Conservation (phyloP, 2,329 filamentous ascomycete genomes). For the Clonostachys rosea region DNA sequence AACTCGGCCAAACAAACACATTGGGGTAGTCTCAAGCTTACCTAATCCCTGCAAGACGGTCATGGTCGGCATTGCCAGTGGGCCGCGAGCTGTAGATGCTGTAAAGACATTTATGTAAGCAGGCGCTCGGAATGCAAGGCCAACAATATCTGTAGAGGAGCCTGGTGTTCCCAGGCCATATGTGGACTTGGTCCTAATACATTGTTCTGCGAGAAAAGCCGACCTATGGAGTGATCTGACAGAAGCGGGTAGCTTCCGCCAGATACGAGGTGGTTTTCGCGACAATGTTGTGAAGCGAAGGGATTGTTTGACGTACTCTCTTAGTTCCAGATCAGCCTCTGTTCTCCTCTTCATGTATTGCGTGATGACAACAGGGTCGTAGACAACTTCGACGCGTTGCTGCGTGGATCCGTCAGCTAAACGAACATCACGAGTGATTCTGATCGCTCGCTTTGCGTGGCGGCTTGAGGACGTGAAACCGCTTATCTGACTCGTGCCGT, state of each 20-base stretch:
- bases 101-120: slow-evolving; percentile 32
- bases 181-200: not conserved
- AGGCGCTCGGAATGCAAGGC: slow-evolving; percentile 22
- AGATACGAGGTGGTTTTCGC: slow-evolving; percentile 5
- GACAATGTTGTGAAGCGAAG: slow-evolving; percentile 3
- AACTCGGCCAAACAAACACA: not conserved
- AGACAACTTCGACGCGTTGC: slow-evolving; percentile 63
- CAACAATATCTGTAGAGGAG: slow-evolving; percentile 19
- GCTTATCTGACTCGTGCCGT: slow-evolving; percentile 76
- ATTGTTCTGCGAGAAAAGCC: slow-evolving; percentile 8
- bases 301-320: slow-evolving; percentile 54
- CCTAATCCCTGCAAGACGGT: slow-evolving; percentile 40
- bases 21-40: slow-evolving; percentile 10
- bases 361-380: slow-evolving; percentile 81
- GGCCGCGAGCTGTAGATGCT: slow-evolving; percentile 45
- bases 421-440: slow-evolving; percentile 64
- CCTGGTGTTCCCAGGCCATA: slow-evolving; percentile 20
- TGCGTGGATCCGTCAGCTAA: slow-evolving; percentile 45
- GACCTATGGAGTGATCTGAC: slow-evolving; percentile 11
- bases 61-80: slow-evolving; percentile 44
- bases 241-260: slow-evolving; percentile 8
- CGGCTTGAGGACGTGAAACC: slow-evolving; percentile 63
- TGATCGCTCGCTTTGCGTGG: slow-evolving; percentile 59
- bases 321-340: slow-evolving; percentile 64
- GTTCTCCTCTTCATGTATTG: slow-evolving; percentile 80